Conservation (phyloP, 2,329 filamentous ascomycete genomes). For the Aspergillus fructus region DNA sequence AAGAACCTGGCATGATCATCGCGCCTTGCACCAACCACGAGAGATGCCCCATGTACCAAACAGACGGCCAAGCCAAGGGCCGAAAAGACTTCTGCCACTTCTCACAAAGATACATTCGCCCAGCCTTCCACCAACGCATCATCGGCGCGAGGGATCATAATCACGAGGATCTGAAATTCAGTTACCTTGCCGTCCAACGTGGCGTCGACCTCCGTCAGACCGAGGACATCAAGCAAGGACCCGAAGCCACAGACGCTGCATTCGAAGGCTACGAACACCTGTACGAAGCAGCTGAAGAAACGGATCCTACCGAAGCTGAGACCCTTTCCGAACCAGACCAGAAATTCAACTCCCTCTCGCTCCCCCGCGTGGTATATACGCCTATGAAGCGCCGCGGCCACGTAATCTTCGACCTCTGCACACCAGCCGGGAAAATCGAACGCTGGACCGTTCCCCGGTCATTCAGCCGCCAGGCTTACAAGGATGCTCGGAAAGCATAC, state of each 20-base stretch:
- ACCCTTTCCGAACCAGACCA: conserved; percentile 10
- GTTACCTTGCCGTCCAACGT: conserved; percentile 81
- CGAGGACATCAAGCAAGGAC: conserved; percentile 49
- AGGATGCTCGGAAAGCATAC: conserved; percentile 81
- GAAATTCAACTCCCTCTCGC: conserved; percentile 57
- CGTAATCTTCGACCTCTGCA: conserved; percentile 87
- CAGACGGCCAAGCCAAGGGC: conserved; percentile 66
- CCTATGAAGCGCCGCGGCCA: conserved; percentile 88
- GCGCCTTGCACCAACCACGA: conserved; percentile 80
- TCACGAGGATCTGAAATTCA: conserved; percentile 88
- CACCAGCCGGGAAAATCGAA: conserved; percentile 78
- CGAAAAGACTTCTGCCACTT: conserved; percentile 92
- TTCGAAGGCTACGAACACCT: conserved; percentile 69
- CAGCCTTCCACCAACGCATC: conserved; percentile 75
- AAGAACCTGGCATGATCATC: conserved; percentile 64
- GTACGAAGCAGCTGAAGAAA: conserved; percentile 24
- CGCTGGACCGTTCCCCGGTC: conserved; percentile 89
- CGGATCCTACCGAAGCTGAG: conserved; percentile 1
- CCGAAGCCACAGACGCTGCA: conserved; percentile 61
- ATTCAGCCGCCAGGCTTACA: conserved; percentile 78
- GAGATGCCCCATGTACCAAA: conserved; percentile 83
- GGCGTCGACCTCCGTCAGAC: conserved; percentile 61
- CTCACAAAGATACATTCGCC: conserved; percentile 81
- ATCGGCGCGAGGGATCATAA: conserved; percentile 68
- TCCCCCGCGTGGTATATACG: conserved; percentile 75